Conservation (phyloP, 2,329 filamentous ascomycete genomes). For the Monilinia laxa region DNA sequence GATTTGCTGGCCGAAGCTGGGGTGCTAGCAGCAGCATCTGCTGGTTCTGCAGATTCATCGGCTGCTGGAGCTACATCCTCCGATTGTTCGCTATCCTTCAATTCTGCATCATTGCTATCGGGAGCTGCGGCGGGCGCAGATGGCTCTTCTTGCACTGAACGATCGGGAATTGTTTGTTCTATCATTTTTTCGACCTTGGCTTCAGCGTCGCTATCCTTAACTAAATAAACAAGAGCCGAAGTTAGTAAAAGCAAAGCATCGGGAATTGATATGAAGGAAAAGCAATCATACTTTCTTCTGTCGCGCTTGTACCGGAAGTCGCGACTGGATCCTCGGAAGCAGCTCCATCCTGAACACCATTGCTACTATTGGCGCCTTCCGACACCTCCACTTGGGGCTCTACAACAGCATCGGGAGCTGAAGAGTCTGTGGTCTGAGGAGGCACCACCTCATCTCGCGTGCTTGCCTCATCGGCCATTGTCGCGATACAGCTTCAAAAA, state of each 20-base stretch:
- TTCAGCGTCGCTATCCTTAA: conserved; percentile 24
- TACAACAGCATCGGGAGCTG: conserved; percentile 25
- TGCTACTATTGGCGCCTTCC: conserved; percentile 29
- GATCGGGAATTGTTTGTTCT: conserved; percentile 30
- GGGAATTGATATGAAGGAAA: conserved; percentile 22
- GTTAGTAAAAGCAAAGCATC: conserved; percentile 30
- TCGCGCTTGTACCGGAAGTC: conserved; percentile 29
- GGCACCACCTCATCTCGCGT: conserved; percentile 29
- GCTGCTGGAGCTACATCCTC: conserved; percentile 36
- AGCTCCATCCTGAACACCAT: conserved; percentile 25
- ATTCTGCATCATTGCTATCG: conserved; percentile 37
- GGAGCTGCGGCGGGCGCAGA: conserved; percentile 31
- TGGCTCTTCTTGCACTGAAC: conserved; percentile 23
- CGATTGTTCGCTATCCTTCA: conserved; percentile 41
- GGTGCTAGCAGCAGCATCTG: conserved; percentile 42
- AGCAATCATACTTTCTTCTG: conserved; percentile 31
- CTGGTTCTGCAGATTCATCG: conserved; percentile 35
- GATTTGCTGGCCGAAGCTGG: conserved; percentile 47
- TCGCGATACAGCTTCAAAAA: conserved; percentile 31
- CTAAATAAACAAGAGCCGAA: conserved; percentile 29
- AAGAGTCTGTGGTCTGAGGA: conserved; percentile 27
- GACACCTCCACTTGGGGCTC: conserved; percentile 27
- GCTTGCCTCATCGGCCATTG: conserved; percentile 37
- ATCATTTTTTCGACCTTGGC: conserved; percentile 26
- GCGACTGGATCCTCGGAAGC: conserved; percentile 33